Evolutionary conservation across 345 rosid genomes (phyloP).

Genomic region (Iberis pinnata): DNA sequence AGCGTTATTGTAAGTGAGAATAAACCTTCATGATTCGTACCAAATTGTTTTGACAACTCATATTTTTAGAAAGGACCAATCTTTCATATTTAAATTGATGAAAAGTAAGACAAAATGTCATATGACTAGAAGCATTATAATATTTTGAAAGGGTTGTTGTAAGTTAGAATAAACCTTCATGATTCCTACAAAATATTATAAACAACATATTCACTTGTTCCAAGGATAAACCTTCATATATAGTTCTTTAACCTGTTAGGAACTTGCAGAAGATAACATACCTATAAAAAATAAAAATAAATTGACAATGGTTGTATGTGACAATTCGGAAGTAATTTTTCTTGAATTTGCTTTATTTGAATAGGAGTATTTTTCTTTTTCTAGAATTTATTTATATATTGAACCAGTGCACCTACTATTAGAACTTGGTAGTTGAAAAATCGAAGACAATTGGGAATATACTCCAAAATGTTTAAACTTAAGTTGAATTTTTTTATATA

Average conservation of each 20-base stretch:
- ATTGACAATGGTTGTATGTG: no score
- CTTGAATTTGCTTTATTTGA: no score
- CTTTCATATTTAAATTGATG: no score
- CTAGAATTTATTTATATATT: no score
- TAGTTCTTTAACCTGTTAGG: not conserved
- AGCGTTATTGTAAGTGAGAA: conserved; percentile 17
- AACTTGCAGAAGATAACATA: not conserved
- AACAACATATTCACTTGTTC: conserved; percentile 7
- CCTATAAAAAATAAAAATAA: no score
- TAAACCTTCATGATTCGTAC: conserved; percentile 28
- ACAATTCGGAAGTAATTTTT: no score
- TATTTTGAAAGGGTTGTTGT: conserved; percentile 9
- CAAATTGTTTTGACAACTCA: not conserved
- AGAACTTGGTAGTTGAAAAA: not conserved
- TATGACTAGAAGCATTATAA: conserved; percentile 14
- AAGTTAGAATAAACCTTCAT: conserved; percentile 23
- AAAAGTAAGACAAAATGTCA: no score
- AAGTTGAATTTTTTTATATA: no score
- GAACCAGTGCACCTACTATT: no score
- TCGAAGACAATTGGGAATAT: not conserved
- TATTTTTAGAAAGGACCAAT: not conserved
- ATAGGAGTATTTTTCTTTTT: no score
- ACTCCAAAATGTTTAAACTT: not conserved
- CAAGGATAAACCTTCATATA: conserved; percentile 15
- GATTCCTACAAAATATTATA: conserved; percentile 13